phyloP scores from a whole-genome alignment of 1,284 basidiomycete species.

The Vanrija sp. region DNA sequence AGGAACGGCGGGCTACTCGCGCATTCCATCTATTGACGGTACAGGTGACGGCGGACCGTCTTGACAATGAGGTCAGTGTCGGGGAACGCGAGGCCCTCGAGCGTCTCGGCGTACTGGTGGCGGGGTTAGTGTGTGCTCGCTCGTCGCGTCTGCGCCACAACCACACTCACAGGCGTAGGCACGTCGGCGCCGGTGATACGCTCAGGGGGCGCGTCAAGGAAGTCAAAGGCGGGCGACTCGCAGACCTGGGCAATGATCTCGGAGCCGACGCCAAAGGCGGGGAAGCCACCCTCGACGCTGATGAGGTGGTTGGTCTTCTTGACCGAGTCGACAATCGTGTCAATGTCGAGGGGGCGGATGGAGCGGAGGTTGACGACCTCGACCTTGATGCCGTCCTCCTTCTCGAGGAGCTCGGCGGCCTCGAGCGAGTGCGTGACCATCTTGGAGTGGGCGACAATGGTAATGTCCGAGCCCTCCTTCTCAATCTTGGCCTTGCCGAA shows the following conservation, averaged over 20 bases:
- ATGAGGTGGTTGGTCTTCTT: conserved; percentile 98
- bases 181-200: conserved; percentile 94
- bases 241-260: conserved; percentile 96
- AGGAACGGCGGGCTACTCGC: neutral
- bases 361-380: conserved; percentile 95
- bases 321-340: conserved; percentile 89
- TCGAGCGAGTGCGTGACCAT: conserved; percentile 91
- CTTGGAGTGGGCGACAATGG: conserved; percentile 94
- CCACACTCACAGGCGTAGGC: conserved; percentile 77
- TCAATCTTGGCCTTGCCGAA: conserved; percentile 99
- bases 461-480: conserved; percentile 85
- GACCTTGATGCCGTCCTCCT: conserved; percentile 89
- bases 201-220: conserved; percentile 96
- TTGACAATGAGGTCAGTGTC: conserved; percentile 80
- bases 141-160: neutral
- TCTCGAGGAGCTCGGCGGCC: conserved; percentile 85
- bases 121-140: neutral
- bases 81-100: conserved; percentile 88
- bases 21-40: conserved; percentile 18
- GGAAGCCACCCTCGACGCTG: conserved; percentile 98
- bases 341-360: conserved; percentile 87
- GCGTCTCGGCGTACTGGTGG: conserved; percentile 74
- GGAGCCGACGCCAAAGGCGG: conserved; percentile 93
- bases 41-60: conserved; percentile 87
- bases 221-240: conserved; percentile 94